Percentiles rank a stretch among this genome's conserved stretches.
phyloP scores from a whole-genome alignment of 176 grass and related monocot species.

The Themeda triandra region DNA sequence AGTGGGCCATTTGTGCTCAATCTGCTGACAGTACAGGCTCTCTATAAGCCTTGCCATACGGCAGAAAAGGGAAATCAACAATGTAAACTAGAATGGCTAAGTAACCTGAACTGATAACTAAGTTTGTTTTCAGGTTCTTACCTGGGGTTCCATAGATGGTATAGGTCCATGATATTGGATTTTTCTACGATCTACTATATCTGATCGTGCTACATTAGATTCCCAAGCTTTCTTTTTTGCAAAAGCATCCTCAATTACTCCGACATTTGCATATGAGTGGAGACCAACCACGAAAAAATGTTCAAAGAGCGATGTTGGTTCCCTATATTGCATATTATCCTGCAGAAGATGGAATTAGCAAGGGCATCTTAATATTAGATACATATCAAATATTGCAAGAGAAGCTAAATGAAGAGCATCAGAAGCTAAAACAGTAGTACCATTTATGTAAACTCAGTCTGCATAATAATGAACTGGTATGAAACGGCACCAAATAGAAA shows the following conservation, averaged over 20 bases:
- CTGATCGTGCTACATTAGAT: constrained; percentile 58
- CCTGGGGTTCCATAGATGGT: constrained; percentile 89
- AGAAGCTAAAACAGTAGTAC: not conserved
- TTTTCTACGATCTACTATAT: constrained; percentile 69
- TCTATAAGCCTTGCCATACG: not conserved
- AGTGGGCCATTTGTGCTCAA: not conserved
- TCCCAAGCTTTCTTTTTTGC: constrained; percentile 90
- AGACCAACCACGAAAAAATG: constrained; percentile 91
- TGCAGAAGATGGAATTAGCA: constrained; percentile 37
- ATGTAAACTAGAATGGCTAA: not conserved
- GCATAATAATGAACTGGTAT: not conserved
- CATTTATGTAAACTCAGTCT: not conserved
- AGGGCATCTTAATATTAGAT: not conserved
- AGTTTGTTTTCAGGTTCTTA: constrained; percentile 23
- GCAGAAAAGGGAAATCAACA: not conserved
- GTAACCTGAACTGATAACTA: not conserved
- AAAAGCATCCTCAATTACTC: constrained; percentile 91
- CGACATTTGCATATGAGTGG: constrained; percentile 89
- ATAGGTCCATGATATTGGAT: constrained; percentile 61
- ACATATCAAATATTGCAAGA: constrained; percentile 3
- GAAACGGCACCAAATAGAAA: not conserved
- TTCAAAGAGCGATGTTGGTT: constrained; percentile 72
- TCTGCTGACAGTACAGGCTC: not conserved
- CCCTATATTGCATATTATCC: constrained; percentile 65
- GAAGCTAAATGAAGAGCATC: not conserved